Evolutionary conservation across 2,329 filamentous ascomycete genomes (phyloP), one percentile per base, ranked within the genome.

Genomic region (Sclerotinia sclerotiorum): DNA sequence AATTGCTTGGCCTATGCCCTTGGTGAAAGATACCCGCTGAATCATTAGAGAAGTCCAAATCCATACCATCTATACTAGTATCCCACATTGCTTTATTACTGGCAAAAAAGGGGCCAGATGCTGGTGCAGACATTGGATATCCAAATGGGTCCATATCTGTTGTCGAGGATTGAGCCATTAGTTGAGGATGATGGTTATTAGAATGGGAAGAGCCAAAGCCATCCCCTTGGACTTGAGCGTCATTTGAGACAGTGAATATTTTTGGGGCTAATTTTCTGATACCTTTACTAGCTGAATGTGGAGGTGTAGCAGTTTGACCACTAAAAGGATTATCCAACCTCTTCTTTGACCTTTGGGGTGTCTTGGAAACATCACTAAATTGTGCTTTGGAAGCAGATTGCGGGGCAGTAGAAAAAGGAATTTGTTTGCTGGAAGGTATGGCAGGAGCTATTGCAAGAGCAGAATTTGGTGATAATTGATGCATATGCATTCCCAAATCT

Each of bases 401-500:
- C 60, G 82, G 79, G 46, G 79, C 82, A 46, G 87, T 84, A 64
- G 88, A 88, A 21, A 87, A 89, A 19, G 82, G 82, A 55, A 90
- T 78, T 73, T 84, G 83, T 74, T 82, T 71, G 86, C 84, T 46
- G 84, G 84, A 85, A 48, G 48, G 29, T 46, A 44, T 54, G 75
- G 89, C 86, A 44, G 87, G 84, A 69, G 87, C 85, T 68, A 89
- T 78, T 67, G 83, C 81, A 66, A 86, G 78, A 74, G 80, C 84
- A 21, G 82, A 80, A 73, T 83, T 82, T 55, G 84, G 80, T 55
- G 85, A 85, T 73, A 86, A 84, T 76, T 89, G 84, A 73, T 87
- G 87, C 74, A 83, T 84, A 86, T 90, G 87, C 76, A 87, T 83
- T 76, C 84, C 82, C 72, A 86, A 82, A 72, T 85, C 83, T 69